Evolutionary conservation across 2,329 filamentous ascomycete genomes (phyloP).

Genomic region (Colletotrichum godetiae): DNA sequence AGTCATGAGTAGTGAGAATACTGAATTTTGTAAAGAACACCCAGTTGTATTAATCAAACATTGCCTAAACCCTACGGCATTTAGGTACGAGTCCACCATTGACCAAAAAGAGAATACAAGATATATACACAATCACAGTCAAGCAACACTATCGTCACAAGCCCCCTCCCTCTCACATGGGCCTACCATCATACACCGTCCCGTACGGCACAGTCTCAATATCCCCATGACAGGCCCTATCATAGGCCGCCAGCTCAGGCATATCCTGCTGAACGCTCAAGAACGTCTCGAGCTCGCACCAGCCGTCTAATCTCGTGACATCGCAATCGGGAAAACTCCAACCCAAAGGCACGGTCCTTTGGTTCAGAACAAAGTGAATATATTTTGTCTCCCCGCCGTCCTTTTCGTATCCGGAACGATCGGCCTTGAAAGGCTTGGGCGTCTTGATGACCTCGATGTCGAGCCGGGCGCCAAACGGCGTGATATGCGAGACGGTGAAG

Average conservation of each 20-base stretch:
- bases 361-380: slow-evolving; percentile 80
- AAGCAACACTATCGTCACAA: slow-evolving; percentile 14
- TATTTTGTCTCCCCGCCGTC: slow-evolving; percentile 71
- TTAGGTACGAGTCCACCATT: neutral
- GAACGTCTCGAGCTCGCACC: slow-evolving; percentile 80
- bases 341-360: slow-evolving; percentile 77
- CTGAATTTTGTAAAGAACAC: too few species aligned
- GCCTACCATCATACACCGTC: slow-evolving; percentile 51
- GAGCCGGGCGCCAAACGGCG: slow-evolving; percentile 77
- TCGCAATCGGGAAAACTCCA: slow-evolving; percentile 74
- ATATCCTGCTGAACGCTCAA: slow-evolving; percentile 70
- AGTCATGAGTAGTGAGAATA: neutral
- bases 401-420: slow-evolving; percentile 63
- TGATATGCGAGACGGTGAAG: slow-evolving; percentile 74
- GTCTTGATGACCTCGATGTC: slow-evolving; percentile 80
- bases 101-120: neutral
- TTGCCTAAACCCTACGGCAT: neutral
- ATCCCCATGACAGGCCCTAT: slow-evolving; percentile 74
- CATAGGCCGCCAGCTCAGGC: slow-evolving; percentile 68
- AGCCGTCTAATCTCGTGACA: slow-evolving; percentile 72
- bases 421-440: slow-evolving; percentile 69
- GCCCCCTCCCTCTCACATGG: slow-evolving; percentile 37
- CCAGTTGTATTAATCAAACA: neutral
- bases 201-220: slow-evolving; percentile 47
- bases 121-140: slow-evolving; percentile 38